phyloP scores from a whole-genome alignment of 768 basidiomycete genomes.

The Cystobasidium onofrii region DNA sequence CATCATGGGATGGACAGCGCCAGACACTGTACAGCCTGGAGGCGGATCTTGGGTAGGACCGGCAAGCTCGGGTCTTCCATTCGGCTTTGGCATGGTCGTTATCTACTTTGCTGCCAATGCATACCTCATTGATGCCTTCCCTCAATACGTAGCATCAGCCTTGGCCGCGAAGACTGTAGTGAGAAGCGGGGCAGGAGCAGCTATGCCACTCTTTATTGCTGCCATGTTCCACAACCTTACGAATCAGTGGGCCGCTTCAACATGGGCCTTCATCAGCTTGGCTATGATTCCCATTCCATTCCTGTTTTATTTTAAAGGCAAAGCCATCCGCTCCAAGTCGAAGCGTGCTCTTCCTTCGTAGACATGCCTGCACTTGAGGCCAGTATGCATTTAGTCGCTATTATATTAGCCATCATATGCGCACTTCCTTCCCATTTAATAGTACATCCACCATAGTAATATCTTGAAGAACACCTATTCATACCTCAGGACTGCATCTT shows the following conservation, averaged over 20 bases:
- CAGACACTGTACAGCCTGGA: not conserved
- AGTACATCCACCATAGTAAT: too few relatives aligned
- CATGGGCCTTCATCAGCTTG: not conserved
- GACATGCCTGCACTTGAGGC: too few relatives aligned
- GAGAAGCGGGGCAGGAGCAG: constrained; percentile 6
- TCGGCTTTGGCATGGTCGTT: constrained; percentile 12
- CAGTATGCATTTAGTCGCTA: too few relatives aligned
- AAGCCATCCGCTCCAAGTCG: constrained; percentile 44
- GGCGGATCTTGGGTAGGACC: constrained; percentile 39
- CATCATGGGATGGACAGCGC: constrained; percentile 23
- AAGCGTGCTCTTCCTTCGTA: constrained; percentile 30
- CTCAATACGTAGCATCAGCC: constrained; percentile 11
- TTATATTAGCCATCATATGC: too few relatives aligned
- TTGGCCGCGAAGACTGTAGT: constrained; percentile 13
- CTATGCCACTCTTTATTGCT: constrained; percentile 15
- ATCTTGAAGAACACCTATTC: too few relatives aligned
- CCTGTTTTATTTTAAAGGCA: constrained; percentile 45
- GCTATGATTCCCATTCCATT: constrained; percentile 43
- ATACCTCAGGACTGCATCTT: too few relatives aligned
- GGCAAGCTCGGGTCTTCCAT: constrained; percentile 11
- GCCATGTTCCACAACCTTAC: not conserved
- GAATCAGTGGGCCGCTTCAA: not conserved
- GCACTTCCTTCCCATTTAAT: too few relatives aligned
- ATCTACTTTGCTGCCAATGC: constrained; percentile 11
- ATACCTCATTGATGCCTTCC: constrained; percentile 23